Percentiles rank a stretch among this genome's conserved stretches.
These are phyloP conservation scores for Ustilago cynodontis DNA, from an alignment of 1,284 basidiomycete genomes.

Conservation along the genomic window DNA sequence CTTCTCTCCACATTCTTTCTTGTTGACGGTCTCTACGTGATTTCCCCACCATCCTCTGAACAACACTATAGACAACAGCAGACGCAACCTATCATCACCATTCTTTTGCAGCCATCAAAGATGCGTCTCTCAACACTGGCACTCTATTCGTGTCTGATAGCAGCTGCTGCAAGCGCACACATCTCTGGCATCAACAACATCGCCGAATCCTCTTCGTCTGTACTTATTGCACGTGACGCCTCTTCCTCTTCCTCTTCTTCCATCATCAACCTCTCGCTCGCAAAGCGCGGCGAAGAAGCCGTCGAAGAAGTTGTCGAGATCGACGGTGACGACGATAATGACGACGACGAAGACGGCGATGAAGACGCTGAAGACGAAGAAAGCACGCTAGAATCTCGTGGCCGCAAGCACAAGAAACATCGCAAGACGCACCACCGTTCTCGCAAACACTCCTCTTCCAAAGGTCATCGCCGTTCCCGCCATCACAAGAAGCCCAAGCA, in stretches of 20 bases:
- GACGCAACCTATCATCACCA: neutral
- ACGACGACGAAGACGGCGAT: slow-evolving; percentile 4
- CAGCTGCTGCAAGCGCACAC: slow-evolving; percentile 24
- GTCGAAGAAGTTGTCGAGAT: slow-evolving; percentile 3
- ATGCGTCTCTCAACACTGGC: slow-evolving; percentile 27
- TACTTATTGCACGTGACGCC: slow-evolving; percentile 9
- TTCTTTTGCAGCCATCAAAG: neutral
- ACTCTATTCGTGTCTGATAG: slow-evolving; percentile 19
- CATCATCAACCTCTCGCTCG: neutral
- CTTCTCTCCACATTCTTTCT: neutral
- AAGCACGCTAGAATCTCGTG: slow-evolving; percentile 11
- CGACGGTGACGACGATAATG: slow-evolving; percentile 4
- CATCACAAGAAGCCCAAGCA: slow-evolving; percentile 9
- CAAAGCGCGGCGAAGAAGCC: slow-evolving; percentile 1
- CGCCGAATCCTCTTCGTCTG: slow-evolving; percentile 10
- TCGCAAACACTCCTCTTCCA: slow-evolving; percentile 12
- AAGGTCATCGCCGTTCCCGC: neutral
- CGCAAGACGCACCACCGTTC: slow-evolving; percentile 22
- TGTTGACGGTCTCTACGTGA: neutral
- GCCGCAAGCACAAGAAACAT: slow-evolving; percentile 5
- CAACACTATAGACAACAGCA: neutral
- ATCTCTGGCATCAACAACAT: slow-evolving; percentile 2
- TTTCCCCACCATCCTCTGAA: neutral
- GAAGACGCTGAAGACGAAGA: slow-evolving; percentile 1
- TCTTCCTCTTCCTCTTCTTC: neutral